Evolutionary conservation across 805 yeast genomes (phyloP).

Genomic region (Barnettozyma salicaria): DNA sequence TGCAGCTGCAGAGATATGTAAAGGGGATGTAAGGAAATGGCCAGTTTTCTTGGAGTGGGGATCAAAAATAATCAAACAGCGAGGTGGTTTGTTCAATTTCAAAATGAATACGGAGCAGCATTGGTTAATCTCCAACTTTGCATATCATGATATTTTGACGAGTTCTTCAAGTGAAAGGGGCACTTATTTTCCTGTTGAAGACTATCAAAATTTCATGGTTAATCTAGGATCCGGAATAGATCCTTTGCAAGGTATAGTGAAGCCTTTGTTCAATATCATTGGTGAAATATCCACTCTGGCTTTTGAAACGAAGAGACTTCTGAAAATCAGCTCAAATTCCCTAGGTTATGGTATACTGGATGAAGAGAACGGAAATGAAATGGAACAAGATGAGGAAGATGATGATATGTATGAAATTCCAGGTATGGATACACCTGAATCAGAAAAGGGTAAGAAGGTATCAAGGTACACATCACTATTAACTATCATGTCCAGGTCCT

Average conservation of each 20-base stretch:
- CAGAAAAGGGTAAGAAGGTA: constrained; percentile 19
- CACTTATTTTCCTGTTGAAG: constrained; percentile 56
- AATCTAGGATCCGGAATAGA: constrained; percentile 43
- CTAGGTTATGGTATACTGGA: constrained; percentile 24
- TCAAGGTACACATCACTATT: constrained; percentile 32
- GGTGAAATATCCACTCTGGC: constrained; percentile 65
- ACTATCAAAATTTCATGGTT: constrained; percentile 40
- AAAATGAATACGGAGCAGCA: constrained; percentile 51
- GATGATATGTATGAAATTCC: constrained; percentile 18
- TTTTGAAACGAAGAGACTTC: constrained; percentile 40
- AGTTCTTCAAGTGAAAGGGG: constrained; percentile 54
- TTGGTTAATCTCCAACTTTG: constrained; percentile 72
- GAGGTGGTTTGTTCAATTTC: constrained; percentile 56
- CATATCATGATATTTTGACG: constrained; percentile 73
- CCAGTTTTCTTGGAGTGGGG: constrained; percentile 59
- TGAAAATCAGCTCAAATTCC: constrained; percentile 26
- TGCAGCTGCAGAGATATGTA: constrained; percentile 77
- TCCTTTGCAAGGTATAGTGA: constrained; percentile 68
- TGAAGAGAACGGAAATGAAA: constrained; percentile 17
- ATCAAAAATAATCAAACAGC: constrained; percentile 49
- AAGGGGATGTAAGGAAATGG: constrained; percentile 79
- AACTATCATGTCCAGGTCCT: constrained; percentile 30
- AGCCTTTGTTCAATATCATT: constrained; percentile 56
- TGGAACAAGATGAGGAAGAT: constrained; percentile 12
- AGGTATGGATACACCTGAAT: constrained; percentile 23